Evolutionary conservation across 164 flowering plant genomes (phyloP).

Genomic region (Aristolochia fimbriata): DNA sequence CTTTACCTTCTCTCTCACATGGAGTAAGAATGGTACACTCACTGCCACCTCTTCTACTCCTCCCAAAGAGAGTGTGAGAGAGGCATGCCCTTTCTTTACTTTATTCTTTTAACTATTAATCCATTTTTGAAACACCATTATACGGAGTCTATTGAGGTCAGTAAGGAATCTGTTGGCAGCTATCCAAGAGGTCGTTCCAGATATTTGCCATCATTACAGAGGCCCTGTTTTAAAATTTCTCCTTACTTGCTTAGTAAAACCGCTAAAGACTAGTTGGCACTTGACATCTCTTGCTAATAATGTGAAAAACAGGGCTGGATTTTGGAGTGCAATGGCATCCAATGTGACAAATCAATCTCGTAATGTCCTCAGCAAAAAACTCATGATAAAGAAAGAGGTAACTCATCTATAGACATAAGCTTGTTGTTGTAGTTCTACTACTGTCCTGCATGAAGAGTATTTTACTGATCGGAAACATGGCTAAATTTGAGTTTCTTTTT

Average conservation of each 20-base stretch:
- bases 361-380: conserved; percentile 88
- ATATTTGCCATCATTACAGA: neutral
- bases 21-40: no score
- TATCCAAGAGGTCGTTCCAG: neutral
- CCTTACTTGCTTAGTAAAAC: neutral
- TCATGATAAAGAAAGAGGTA: conserved; percentile 92
- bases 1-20: no score
- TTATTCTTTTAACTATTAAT: neutral
- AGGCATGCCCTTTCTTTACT: no score
- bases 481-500: neutral
- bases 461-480: neutral
- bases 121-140: neutral
- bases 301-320: conserved; percentile 11
- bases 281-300: neutral
- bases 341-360: conserved; percentile 86
- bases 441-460: neutral
- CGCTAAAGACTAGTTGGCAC: neutral
- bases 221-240: neutral
- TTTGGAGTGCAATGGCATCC: conserved; percentile 99
- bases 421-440: neutral
- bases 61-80: no score
- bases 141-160: neutral
- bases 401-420: neutral
- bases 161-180: neutral
- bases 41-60: no score